Evolutionary conservation across 441 rosid species (phyloP).

Genomic region (Metrosideros polymorpha): DNA sequence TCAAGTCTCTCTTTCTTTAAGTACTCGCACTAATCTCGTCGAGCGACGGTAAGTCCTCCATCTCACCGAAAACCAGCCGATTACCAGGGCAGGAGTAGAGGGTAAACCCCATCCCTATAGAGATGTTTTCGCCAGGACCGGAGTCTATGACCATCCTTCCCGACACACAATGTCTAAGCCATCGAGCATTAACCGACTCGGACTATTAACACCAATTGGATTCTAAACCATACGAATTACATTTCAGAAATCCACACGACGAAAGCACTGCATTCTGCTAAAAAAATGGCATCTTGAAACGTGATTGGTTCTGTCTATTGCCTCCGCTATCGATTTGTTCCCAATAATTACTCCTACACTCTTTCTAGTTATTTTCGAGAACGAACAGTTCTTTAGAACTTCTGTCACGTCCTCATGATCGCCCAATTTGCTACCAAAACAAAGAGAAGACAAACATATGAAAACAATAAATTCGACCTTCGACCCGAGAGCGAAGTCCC

Average conservation of each 20-base stretch:
- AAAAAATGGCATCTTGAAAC: neutral
- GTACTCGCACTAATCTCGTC: neutral
- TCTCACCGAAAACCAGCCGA: neutral
- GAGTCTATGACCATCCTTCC: neutral
- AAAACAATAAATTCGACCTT: slow-evolving; percentile 24
- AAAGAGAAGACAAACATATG: neutral
- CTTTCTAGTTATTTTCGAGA: neutral
- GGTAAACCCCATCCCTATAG: neutral
- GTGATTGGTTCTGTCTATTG: neutral
- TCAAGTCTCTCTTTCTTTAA: neutral
- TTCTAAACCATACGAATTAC: neutral
- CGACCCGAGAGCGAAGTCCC: slow-evolving; percentile 27
- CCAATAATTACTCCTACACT: neutral
- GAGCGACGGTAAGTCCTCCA: neutral
- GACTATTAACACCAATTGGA: neutral
- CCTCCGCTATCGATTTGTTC: neutral
- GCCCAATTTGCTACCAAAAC: neutral
- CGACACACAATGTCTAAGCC: neutral
- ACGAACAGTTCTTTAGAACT: neutral
- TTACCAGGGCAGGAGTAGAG: neutral
- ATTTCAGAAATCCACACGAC: neutral
- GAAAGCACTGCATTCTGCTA: neutral
- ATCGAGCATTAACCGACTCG: neutral
- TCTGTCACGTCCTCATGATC: neutral
- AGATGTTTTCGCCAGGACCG: neutral